These are phyloP conservation scores for Saturnispora zaruensis DNA, from an alignment of 805 yeast genomes.

Conservation along the genomic window DNA sequence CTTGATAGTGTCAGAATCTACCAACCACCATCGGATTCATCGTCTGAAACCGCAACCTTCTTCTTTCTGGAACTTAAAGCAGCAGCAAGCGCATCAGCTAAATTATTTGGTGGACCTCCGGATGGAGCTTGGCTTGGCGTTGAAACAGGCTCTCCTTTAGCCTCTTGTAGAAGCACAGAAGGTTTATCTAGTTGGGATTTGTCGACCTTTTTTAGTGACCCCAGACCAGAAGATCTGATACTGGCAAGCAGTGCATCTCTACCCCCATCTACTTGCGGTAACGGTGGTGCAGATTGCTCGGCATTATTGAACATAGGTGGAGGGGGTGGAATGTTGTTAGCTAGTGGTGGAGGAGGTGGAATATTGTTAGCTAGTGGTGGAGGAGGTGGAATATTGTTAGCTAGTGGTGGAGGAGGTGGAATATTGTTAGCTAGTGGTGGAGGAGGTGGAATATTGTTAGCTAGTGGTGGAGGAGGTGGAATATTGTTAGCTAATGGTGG, in stretches of 20 bases:
- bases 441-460: conserved; percentile 19
- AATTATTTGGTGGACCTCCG: conserved; percentile 40
- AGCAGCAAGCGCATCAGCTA: conserved; percentile 36
- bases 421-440: conserved; percentile 18
- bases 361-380: conserved; percentile 16
- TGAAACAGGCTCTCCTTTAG: conserved; percentile 48
- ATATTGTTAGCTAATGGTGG: conserved; percentile 13
- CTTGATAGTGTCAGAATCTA: conserved; percentile 13
- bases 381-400: conserved; percentile 24
- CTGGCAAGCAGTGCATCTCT: conserved; percentile 83
- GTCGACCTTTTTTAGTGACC: conserved; percentile 65
- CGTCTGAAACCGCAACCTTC: conserved; percentile 74
- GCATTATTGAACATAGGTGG: conserved; percentile 19
- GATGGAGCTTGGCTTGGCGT: conserved; percentile 32
- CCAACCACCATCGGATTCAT: conserved; percentile 81
- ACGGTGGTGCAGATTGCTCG: conserved; percentile 29
- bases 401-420: conserved; percentile 21
- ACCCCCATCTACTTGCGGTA: conserved; percentile 35
- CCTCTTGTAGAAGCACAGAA: conserved; percentile 61
- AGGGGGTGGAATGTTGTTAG: conserved; percentile 22
- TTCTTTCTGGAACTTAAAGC: conserved; percentile 78
- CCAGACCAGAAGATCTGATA: conserved; percentile 72
- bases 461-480: conserved; percentile 33
- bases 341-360: conserved; percentile 14
- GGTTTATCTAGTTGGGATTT: conserved; percentile 79